A percentile compares a stretch with the other conserved stretches of the same genome.
Conservation (phyloP, 2,329 filamentous ascomycete species). For the Diaporthe caulivora region DNA sequence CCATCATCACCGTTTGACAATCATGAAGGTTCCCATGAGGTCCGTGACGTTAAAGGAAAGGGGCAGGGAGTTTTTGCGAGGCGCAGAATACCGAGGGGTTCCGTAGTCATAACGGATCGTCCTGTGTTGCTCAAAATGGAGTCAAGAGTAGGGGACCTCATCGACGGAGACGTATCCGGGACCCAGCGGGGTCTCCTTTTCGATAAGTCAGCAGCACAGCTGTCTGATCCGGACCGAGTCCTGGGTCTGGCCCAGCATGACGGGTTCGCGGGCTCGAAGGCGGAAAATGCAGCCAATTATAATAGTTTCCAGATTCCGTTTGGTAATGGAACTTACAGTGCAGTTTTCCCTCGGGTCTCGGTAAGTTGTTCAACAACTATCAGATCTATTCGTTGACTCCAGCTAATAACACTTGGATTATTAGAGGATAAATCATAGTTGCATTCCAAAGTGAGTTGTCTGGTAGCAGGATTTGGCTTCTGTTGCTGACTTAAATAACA, state of each 20-base stretch:
- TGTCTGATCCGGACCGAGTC: neutral
- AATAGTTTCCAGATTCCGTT: constrained; percentile 8
- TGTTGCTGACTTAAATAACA: neutral
- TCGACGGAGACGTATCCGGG: neutral
- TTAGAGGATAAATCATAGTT: constrained; percentile 9
- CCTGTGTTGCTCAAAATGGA: constrained; percentile 19
- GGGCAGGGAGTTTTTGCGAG: constrained; percentile 12
- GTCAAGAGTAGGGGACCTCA: neutral
- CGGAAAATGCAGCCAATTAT: constrained; percentile 23
- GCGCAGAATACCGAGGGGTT: neutral
- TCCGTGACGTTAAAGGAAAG: neutral
- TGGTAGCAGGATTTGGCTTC: neutral
- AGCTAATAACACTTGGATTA: neutral
- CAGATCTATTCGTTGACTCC: too few relatives aligned
- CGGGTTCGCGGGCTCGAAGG: neutral
- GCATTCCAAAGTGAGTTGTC: constrained; percentile 15
- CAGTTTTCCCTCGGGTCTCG: neutral
- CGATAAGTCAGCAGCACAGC: neutral
- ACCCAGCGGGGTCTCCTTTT: neutral
- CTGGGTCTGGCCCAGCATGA: constrained; percentile 8
- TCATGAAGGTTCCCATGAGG: neutral
- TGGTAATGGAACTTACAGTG: constrained; percentile 5
- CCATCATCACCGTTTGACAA: too few relatives aligned
- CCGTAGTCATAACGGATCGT: neutral
- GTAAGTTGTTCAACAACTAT: neutral